A percentile compares a stretch with the other conserved stretches of the same genome.
phyloP scores from a whole-genome alignment of 495 filamentous ascomycete species.

The Podospora didyma region DNA sequence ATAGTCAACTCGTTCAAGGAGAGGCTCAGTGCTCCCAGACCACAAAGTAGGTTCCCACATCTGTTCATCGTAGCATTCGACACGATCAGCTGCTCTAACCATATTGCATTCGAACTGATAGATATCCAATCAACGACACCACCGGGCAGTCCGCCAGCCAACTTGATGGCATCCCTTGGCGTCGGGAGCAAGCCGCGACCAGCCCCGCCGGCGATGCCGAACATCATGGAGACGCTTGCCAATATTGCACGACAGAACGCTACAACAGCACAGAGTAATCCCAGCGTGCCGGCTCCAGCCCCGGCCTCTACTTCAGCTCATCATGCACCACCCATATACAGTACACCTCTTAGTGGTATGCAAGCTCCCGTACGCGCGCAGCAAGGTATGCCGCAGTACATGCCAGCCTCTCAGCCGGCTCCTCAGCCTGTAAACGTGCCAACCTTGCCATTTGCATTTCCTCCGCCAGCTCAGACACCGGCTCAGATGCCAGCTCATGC shows the following conservation, averaged over 20 bases:
- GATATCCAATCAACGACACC: slow-evolving; percentile 76
- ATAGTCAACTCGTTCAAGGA: slow-evolving; percentile 86
- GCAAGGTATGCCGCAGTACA: slow-evolving; percentile 19
- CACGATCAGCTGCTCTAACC: slow-evolving; percentile 25
- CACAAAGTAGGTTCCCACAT: slow-evolving; percentile 57
- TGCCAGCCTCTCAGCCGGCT: slow-evolving; percentile 33
- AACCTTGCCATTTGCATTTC: slow-evolving; percentile 38
- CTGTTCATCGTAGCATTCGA: not conserved
- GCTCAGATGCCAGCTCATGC: slow-evolving; percentile 27
- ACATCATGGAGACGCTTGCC: slow-evolving; percentile 76
- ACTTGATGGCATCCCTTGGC: slow-evolving; percentile 23
- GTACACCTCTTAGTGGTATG: slow-evolving; percentile 11
- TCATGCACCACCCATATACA: slow-evolving; percentile 15
- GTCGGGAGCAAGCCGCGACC: slow-evolving; percentile 14
- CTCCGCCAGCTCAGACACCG: slow-evolving; percentile 17
- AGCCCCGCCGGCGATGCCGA: slow-evolving; percentile 34
- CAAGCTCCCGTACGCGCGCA: slow-evolving; percentile 14
- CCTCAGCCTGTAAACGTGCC: slow-evolving; percentile 60
- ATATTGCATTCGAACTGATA: slow-evolving; percentile 42
- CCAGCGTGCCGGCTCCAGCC: slow-evolving; percentile 40
- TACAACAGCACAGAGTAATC: slow-evolving; percentile 53
- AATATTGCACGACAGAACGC: slow-evolving; percentile 81
- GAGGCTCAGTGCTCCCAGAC: slow-evolving; percentile 61
- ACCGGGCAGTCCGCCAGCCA: slow-evolving; percentile 67
- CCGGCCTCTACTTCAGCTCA: slow-evolving; percentile 19